These are phyloP conservation scores for Jamesozyma lodderae DNA, from an alignment of 805 yeast species.

Conservation along the genomic window DNA sequence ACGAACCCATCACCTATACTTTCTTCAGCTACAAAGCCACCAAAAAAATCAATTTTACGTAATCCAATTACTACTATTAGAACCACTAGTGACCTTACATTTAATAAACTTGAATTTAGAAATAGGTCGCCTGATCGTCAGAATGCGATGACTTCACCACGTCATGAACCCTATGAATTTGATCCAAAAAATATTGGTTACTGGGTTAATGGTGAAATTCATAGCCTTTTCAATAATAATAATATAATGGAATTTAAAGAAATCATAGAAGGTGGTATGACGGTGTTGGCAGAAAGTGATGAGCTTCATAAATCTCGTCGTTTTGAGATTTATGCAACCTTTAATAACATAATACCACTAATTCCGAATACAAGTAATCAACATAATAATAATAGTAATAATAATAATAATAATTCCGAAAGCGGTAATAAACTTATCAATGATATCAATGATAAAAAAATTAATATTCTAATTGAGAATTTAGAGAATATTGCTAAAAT, in stretches of 20 bases:
- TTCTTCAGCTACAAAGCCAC: slow-evolving; percentile 14
- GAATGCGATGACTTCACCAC: background rate
- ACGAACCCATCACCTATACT: slow-evolving; percentile 18
- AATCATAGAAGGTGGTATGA: slow-evolving; percentile 22
- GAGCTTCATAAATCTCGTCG: slow-evolving; percentile 7
- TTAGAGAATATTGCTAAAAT: slow-evolving; percentile 10
- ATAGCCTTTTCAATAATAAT: slow-evolving; percentile 13
- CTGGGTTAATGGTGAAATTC: slow-evolving; percentile 28
- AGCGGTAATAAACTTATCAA: background rate
- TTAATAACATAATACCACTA: slow-evolving; percentile 23
- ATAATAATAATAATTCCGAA: background rate
- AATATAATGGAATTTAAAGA: slow-evolving; percentile 17
- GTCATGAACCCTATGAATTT: background rate
- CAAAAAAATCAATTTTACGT: slow-evolving; percentile 20
- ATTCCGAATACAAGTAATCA: background rate
- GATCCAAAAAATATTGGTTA: slow-evolving; percentile 13
- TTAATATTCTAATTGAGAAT: slow-evolving; percentile 12
- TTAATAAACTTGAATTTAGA: slow-evolving; percentile 3
- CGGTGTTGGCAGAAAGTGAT: slow-evolving; percentile 8
- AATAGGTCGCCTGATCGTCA: background rate
- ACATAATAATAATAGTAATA: background rate
- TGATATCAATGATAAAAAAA: slow-evolving; percentile 14
- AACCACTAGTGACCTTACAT: background rate
- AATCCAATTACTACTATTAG: background rate
- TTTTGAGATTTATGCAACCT: slow-evolving; percentile 29